phyloP scores from a whole-genome alignment of 345 rosid species.

The Citrus inodora region DNA sequence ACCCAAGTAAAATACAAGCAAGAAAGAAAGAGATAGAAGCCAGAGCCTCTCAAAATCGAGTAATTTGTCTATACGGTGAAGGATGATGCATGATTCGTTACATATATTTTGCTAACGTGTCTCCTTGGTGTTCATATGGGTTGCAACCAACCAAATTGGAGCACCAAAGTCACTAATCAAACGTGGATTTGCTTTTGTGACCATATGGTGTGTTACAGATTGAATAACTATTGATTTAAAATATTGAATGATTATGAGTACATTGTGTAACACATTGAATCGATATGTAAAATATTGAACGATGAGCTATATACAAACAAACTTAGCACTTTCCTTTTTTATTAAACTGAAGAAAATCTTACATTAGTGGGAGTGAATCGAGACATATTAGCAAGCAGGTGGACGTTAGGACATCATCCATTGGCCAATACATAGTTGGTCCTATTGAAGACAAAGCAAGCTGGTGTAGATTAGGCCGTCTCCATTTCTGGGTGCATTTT shows the following conservation, averaged over 20 bases:
- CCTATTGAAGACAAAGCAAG: conserved; percentile 6
- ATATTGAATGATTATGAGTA: too few species aligned
- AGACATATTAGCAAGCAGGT: conserved; percentile 27
- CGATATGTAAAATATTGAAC: conserved; percentile 3
- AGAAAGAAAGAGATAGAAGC: background rate
- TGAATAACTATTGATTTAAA: too few species aligned
- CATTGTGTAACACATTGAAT: background rate
- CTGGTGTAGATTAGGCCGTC: conserved; percentile 17
- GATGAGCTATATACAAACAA: conserved; percentile 14
- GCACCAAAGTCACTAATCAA: conserved; percentile 12
- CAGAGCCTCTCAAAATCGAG: background rate
- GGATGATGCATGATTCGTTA: background rate
- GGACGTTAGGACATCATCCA: conserved; percentile 35
- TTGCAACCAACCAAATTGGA: conserved; percentile 16
- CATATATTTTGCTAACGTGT: conserved; percentile 11
- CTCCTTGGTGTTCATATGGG: conserved; percentile 15
- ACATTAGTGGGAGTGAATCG: conserved; percentile 30
- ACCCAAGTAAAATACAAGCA: background rate
- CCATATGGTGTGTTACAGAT: too few species aligned
- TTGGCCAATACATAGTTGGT: conserved; percentile 37
- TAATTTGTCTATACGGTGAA: background rate
- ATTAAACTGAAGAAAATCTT: conserved; percentile 18
- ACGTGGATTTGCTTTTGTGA: background rate
- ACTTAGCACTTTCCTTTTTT: conserved; percentile 30
- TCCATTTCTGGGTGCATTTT: conserved; percentile 20